A percentile compares a stretch with the other conserved stretches of the same genome.
These are phyloP conservation scores for Xanthoparmelia taractica DNA, from an alignment of 495 filamentous ascomycete genomes.

Conservation along the genomic window DNA sequence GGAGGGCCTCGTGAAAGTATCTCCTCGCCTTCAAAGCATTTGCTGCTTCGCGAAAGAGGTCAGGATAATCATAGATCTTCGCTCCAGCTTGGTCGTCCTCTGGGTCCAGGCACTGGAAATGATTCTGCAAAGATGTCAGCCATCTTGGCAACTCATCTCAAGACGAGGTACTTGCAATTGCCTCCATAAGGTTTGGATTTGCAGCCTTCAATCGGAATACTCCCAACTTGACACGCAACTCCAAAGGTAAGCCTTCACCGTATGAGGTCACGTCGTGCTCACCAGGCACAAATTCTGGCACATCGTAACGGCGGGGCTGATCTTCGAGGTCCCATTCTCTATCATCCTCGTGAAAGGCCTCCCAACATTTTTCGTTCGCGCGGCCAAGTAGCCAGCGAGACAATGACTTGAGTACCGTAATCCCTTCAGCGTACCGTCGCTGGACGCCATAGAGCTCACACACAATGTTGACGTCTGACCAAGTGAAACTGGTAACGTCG, in stretches of 20 bases:
- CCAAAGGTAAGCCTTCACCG: constrained; percentile 67
- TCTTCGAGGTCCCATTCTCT: constrained; percentile 83
- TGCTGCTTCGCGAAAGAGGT: constrained; percentile 69
- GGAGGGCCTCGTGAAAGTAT: constrained; percentile 55
- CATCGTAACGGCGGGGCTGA: constrained; percentile 53
- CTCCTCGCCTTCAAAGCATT: constrained; percentile 53
- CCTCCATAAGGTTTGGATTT: constrained; percentile 57
- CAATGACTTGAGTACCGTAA: constrained; percentile 58
- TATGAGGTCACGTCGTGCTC: constrained; percentile 54
- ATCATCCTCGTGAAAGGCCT: constrained; percentile 67
- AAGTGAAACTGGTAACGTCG: constrained; percentile 53
- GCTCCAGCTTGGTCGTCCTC: constrained; percentile 41
- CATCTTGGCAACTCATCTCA: constrained; percentile 15
- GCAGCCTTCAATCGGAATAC: constrained; percentile 66
- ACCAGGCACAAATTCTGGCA: constrained; percentile 48
- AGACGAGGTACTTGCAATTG: constrained; percentile 49
- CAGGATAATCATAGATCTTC: constrained; percentile 54
- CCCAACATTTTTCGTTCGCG: constrained; percentile 68
- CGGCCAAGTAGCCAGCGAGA: constrained; percentile 78
- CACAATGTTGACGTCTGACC: constrained; percentile 79
- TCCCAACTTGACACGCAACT: constrained; percentile 80
- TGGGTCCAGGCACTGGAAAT: constrained; percentile 60
- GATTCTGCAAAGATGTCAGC: constrained; percentile 36
- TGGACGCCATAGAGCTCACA: constrained; percentile 65
- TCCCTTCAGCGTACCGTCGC: constrained; percentile 53